Percentiles rank a stretch among this genome's conserved stretches.
Conservation (phyloP, 192 early-diverging fungal genomes). For the Haplosporangium gracile region DNA sequence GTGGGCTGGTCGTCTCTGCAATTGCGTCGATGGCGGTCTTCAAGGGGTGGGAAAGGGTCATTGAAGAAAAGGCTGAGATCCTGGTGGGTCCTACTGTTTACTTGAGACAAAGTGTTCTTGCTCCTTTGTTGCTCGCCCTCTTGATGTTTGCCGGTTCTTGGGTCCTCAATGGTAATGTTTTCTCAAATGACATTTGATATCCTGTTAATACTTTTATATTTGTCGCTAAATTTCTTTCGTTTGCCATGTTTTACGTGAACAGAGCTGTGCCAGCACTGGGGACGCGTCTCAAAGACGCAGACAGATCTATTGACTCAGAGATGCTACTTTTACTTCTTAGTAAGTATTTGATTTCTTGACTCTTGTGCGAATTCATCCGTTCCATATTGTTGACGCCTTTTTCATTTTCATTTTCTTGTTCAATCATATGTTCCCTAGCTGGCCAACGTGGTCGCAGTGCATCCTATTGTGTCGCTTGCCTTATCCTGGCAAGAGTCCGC, state of each 20-base stretch:
- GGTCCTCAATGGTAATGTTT: conserved; percentile 31
- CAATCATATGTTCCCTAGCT: background rate
- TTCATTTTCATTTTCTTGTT: background rate
- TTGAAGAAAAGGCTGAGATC: background rate
- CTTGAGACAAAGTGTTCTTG: conserved; percentile 14
- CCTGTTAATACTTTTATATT: background rate
- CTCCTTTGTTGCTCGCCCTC: conserved; percentile 4
- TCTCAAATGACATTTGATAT: too few relatives aligned
- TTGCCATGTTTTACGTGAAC: too few relatives aligned
- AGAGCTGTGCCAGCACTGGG: conserved; percentile 37
- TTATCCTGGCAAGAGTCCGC: conserved; percentile 30
- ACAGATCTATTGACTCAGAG: conserved; percentile 26
- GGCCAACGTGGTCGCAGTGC: conserved; percentile 14
- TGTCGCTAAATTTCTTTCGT: background rate
- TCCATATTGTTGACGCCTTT: background rate
- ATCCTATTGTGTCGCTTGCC: conserved; percentile 19
- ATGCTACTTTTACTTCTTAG: conserved; percentile 27
- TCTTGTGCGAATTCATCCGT: background rate
- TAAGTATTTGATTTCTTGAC: background rate
- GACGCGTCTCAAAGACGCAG: conserved; percentile 24
- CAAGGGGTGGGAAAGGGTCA: conserved; percentile 26
- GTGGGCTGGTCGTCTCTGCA: conserved; percentile 19
- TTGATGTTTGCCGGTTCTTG: conserved; percentile 31
- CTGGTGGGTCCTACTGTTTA: background rate
- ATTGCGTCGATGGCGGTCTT: conserved; percentile 25